Evolutionary conservation across 176 grass and related monocot species (phyloP).

Genomic region (Triticum urartu): DNA sequence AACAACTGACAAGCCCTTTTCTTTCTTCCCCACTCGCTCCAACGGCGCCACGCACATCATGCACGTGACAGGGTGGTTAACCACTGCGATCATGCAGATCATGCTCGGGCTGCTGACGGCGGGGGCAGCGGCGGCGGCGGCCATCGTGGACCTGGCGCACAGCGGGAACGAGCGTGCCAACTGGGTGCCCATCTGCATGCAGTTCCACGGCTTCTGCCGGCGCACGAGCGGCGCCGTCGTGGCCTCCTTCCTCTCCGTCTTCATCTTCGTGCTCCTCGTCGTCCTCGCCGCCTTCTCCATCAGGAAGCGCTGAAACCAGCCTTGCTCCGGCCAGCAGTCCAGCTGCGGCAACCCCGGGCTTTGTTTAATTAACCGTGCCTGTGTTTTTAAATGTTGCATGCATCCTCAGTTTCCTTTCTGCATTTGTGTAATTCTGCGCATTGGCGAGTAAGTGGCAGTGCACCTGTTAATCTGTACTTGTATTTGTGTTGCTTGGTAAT

Average conservation of each 20-base stretch:
- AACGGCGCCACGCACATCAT: not conserved
- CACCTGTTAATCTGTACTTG: not conserved
- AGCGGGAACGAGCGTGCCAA: constrained; percentile 74
- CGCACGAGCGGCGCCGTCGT: constrained; percentile 86
- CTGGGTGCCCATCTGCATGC: constrained; percentile 96
- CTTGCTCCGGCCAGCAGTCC: not conserved
- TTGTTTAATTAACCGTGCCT: not conserved
- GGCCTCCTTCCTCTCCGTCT: constrained; percentile 73
- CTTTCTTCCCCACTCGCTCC: not conserved
- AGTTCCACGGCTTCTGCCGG: constrained; percentile 78
- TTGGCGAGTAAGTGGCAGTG: not conserved
- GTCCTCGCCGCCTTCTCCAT: constrained; percentile 60
- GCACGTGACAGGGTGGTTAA: not conserved
- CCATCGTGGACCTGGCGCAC: constrained; percentile 86
- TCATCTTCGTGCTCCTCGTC: constrained; percentile 69
- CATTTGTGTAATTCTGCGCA: not conserved
- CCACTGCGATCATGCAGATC: constrained; percentile 31
- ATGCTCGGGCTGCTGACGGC: constrained; percentile 58
- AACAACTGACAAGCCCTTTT: not conserved
- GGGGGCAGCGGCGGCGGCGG: constrained; percentile 49
- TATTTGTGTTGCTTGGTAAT: not conserved
- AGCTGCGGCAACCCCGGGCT: not conserved
- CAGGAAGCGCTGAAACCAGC: constrained; percentile 47
- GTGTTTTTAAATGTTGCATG: not conserved
- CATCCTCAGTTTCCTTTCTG: not conserved